phyloP scores from a whole-genome alignment of 2,329 filamentous ascomycete genomes.

The Lojkania enalia region DNA sequence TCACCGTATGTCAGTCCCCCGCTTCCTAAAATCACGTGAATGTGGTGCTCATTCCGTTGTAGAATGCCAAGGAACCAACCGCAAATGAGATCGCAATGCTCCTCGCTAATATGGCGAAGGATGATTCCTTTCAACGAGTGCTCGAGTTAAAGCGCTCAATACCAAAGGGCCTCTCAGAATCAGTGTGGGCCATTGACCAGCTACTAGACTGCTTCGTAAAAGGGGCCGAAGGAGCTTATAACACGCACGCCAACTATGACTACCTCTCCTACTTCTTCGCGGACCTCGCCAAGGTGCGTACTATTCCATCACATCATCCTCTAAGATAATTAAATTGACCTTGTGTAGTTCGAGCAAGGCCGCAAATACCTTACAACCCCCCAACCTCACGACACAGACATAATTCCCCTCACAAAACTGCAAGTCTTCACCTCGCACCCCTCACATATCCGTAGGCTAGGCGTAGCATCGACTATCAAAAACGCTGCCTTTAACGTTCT shows the following conservation, averaged over 20 bases:
- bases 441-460: constrained; percentile 80
- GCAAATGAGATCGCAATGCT: constrained; percentile 89
- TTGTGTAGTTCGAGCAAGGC: constrained; percentile 65
- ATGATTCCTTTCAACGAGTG: constrained; percentile 70
- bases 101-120: constrained; percentile 87
- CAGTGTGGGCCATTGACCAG: constrained; percentile 80
- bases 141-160: constrained; percentile 68
- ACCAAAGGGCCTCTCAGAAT: constrained; percentile 71
- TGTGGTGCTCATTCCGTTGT: constrained; percentile 10
- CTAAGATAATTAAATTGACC: constrained; percentile 1
- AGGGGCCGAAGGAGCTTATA: constrained; percentile 79
- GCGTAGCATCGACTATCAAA: constrained; percentile 96
- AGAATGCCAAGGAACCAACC: constrained; percentile 76
- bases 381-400: constrained; percentile 72
- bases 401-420: constrained; percentile 90
- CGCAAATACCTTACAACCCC: constrained; percentile 73
- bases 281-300: constrained; percentile 71
- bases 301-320: background rate
- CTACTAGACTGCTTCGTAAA: constrained; percentile 96
- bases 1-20: constrained; percentile 69
- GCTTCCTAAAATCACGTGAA: background rate
- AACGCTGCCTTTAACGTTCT: constrained; percentile 84
- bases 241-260: constrained; percentile 84
- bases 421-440: constrained; percentile 92
- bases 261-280: constrained; percentile 95